A percentile compares a stretch with the other conserved stretches of the same genome.
These are phyloP conservation scores for Xylariaceae sp. DNA, from an alignment of 2,329 filamentous ascomycete species.

Conservation along the genomic window DNA sequence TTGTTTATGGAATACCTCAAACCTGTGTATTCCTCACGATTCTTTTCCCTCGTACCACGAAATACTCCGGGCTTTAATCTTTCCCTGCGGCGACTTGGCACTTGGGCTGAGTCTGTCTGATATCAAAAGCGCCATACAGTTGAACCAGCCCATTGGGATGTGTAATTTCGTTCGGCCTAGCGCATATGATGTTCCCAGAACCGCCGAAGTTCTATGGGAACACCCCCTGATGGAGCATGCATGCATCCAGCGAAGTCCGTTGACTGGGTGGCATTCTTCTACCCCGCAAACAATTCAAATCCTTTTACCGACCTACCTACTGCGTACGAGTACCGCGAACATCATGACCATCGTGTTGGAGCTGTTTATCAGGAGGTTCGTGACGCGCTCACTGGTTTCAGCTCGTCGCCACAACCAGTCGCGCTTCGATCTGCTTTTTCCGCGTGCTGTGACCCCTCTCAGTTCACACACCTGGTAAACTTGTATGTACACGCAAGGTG, in stretches of 20 bases:
- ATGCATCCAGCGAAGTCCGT: too few relatives aligned
- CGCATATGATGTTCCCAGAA: too few relatives aligned
- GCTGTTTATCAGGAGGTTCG: too few relatives aligned
- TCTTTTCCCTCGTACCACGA: not conserved
- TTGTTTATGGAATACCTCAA: not conserved
- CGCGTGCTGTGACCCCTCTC: not conserved
- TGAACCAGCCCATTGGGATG: not conserved
- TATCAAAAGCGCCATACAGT: not conserved
- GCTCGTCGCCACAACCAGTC: not conserved
- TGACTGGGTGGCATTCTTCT: not conserved
- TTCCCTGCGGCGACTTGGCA: not conserved
- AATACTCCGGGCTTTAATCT: not conserved
- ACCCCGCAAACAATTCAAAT: not conserved
- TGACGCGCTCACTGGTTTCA: not conserved
- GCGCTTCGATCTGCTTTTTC: not conserved
- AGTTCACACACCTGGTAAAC: not conserved
- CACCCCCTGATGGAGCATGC: too few relatives aligned
- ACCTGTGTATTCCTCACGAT: too few relatives aligned
- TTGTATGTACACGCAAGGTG: too few relatives aligned
- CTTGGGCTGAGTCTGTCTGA: not conserved
- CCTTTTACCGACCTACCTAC: not conserved
- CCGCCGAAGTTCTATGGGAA: too few relatives aligned
- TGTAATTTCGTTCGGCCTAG: not conserved
- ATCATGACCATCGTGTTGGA: too few relatives aligned
- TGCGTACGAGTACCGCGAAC: too few relatives aligned